phyloP scores from a whole-genome alignment of 2,329 filamentous ascomycete genomes.

The Botrytis byssoidea region DNA sequence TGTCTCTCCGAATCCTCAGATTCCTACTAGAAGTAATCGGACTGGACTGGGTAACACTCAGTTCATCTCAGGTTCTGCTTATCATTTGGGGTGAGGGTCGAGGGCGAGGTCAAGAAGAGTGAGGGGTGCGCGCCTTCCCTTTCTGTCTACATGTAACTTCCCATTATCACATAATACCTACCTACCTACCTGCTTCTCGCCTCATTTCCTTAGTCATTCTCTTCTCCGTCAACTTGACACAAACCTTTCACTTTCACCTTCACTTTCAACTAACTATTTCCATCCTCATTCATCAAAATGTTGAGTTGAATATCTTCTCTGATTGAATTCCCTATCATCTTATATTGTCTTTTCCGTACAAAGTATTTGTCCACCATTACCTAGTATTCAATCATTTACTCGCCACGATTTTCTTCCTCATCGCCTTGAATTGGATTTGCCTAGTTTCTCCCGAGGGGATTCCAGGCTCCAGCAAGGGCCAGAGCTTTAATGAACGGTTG shows the following conservation, averaged over 20 bases:
- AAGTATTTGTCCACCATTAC: neutral
- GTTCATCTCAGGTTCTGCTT: neutral
- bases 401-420: neutral
- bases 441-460: neutral
- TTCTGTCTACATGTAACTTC: neutral
- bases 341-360: neutral
- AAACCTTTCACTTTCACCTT: neutral
- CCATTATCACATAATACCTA: neutral
- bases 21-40: no score
- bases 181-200: neutral
- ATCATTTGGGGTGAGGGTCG: neutral
- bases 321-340: neutral
- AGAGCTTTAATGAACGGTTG: neutral
- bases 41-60: neutral
- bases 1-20: neutral
- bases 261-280: neutral
- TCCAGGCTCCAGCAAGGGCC: neutral
- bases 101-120: neutral
- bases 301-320: neutral
- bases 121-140: neutral
- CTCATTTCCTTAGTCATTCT: conserved; percentile 1
- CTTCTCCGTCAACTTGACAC: no score
- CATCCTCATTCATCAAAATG: neutral
- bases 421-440: neutral
- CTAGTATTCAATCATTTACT: neutral